Conservation (phyloP, 2,329 filamentous ascomycete genomes). For the Colletotrichum sp. region DNA sequence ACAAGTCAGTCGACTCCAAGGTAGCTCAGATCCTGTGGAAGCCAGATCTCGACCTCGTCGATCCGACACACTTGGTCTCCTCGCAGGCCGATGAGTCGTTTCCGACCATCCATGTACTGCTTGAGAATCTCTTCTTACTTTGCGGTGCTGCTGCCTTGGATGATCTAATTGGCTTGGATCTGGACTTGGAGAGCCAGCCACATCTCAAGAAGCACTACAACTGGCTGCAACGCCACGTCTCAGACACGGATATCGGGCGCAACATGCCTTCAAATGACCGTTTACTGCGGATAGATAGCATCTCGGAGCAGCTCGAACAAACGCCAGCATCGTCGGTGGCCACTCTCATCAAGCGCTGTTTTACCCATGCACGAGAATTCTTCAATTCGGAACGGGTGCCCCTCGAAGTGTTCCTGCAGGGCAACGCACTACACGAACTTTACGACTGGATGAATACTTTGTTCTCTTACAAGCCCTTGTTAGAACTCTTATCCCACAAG, state of each 20-base stretch:
- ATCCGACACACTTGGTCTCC: neutral
- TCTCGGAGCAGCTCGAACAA: neutral
- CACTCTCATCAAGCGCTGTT: neutral
- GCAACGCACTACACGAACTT: neutral
- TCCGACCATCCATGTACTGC: neutral
- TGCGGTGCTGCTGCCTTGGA: neutral
- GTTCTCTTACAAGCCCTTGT: neutral
- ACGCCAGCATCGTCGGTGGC: neutral
- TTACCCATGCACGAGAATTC: neutral
- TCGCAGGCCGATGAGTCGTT: neutral
- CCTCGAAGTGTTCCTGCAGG: neutral
- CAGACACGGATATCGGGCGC: neutral
- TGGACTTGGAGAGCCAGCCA: neutral
- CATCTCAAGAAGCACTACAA: neutral
- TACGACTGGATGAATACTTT: slow-evolving; percentile 17
- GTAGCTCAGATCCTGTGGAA: neutral
- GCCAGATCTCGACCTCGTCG: neutral
- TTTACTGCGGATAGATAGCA: neutral
- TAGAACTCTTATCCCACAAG: neutral
- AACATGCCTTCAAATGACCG: neutral
- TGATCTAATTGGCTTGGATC: neutral
- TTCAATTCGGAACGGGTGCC: neutral
- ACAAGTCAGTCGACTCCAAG: neutral
- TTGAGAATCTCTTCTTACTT: neutral
- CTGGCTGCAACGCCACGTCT: neutral